Evolutionary conservation across 495 filamentous ascomycete species (phyloP).

Genomic region (Podospora comata): DNA sequence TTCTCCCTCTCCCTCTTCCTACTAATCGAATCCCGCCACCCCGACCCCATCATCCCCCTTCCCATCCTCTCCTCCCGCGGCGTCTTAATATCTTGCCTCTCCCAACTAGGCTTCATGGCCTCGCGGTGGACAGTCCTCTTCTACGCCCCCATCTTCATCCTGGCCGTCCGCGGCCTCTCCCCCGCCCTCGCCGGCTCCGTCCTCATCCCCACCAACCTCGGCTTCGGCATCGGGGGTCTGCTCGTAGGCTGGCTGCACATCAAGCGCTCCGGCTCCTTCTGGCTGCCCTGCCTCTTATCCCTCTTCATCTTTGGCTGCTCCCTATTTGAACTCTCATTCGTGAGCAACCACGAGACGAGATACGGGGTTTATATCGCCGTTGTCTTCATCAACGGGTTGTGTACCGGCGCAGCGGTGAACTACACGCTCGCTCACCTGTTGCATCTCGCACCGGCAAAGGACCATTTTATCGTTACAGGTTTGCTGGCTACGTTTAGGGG

Average conservation of each 20-base stretch:
- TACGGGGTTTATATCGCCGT: constrained; percentile 48
- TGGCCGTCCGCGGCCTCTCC: constrained; percentile 63
- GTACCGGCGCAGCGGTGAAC: constrained; percentile 66
- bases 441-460: constrained; percentile 57
- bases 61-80: constrained; percentile 59
- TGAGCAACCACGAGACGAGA: constrained; percentile 48
- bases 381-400: constrained; percentile 65
- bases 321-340: constrained; percentile 47
- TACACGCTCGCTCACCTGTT: constrained; percentile 75
- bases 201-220: constrained; percentile 70
- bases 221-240: constrained; percentile 68
- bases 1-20: constrained; percentile 56
- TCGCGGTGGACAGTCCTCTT: constrained; percentile 74
- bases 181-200: constrained; percentile 67
- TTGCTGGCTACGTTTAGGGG: constrained; percentile 69
- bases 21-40: constrained; percentile 54
- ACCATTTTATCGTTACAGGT: constrained; percentile 68
- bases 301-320: constrained; percentile 54
- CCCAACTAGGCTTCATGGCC: constrained; percentile 70
- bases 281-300: constrained; percentile 52
- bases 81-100: constrained; percentile 63
- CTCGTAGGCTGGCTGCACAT: constrained; percentile 69
- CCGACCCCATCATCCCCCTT: constrained; percentile 69
- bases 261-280: constrained; percentile 63
- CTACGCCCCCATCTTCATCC: constrained; percentile 70